Percentiles rank a stretch among this genome's conserved stretches.
phyloP scores from a whole-genome alignment of 495 filamentous ascomycete genomes.

The Hypomontagnella monticulosa region DNA sequence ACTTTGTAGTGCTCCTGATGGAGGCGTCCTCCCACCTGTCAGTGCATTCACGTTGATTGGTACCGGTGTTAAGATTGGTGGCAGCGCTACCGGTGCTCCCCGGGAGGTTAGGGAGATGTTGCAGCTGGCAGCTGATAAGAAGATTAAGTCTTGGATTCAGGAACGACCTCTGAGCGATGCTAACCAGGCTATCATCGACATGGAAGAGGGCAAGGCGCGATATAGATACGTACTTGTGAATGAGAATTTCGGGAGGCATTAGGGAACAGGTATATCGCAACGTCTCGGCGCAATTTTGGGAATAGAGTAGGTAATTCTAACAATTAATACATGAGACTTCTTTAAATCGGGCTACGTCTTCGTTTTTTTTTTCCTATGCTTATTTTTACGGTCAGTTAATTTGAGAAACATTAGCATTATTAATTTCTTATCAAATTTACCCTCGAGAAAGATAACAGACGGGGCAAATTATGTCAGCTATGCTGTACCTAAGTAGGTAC shows the following conservation, averaged over 20 bases:
- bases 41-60: conserved; percentile 72
- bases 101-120: conserved; percentile 83
- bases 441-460: too few relatives aligned
- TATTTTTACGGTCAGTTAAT: too few relatives aligned
- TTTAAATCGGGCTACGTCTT: too few relatives aligned
- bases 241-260: conserved; percentile 53
- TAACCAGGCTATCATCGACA: conserved; percentile 73
- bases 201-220: conserved; percentile 74
- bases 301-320: too few relatives aligned
- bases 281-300: too few relatives aligned
- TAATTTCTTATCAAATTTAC: too few relatives aligned
- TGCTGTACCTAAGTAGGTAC: too few relatives aligned
- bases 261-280: background rate
- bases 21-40: conserved; percentile 60
- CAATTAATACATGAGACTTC: too few relatives aligned
- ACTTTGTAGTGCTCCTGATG: conserved; percentile 49
- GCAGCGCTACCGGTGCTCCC: conserved; percentile 77
- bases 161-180: conserved; percentile 75
- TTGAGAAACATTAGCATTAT: too few relatives aligned
- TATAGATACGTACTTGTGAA: conserved; percentile 81
- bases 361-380: too few relatives aligned
- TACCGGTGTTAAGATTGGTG: conserved; percentile 76
- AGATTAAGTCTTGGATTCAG: conserved; percentile 78
- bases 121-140: conserved; percentile 76
- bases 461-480: too few relatives aligned